A percentile compares a stretch with the other conserved stretches of the same genome.
These are phyloP conservation scores for Marchantia polymorpha DNA, from an alignment of 225 moss, liverwort and hornwort genomes.

Conservation along the genomic window DNA sequence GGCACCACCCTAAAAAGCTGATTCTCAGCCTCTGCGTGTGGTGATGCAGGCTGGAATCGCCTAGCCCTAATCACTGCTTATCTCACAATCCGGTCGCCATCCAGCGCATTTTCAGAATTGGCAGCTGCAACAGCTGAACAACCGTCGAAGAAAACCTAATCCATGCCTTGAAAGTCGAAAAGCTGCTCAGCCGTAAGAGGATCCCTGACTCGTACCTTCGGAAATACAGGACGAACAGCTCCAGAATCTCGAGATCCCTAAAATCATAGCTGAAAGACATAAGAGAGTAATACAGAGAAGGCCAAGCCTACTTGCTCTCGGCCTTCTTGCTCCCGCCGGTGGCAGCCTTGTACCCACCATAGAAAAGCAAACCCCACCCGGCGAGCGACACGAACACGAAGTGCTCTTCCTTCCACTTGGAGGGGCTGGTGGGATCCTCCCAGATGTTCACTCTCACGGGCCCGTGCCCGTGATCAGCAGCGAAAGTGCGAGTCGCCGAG, in stretches of 20 bases:
- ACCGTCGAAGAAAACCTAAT: slow-evolving; percentile 13
- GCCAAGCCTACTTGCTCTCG: slow-evolving; percentile 18
- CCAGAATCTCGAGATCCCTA: slow-evolving; percentile 4
- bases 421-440: slow-evolving; percentile 67
- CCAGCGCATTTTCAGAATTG: slow-evolving; percentile 13
- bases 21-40: slow-evolving; percentile 18
- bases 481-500: slow-evolving; percentile 19
- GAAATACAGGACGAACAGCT: not conserved
- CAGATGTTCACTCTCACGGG: slow-evolving; percentile 68
- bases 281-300: not conserved
- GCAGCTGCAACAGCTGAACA: slow-evolving; percentile 18
- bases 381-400: slow-evolving; percentile 80
- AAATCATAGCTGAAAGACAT: slow-evolving; percentile 24
- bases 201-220: slow-evolving; percentile 2
- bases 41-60: slow-evolving; percentile 10
- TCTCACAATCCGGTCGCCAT: slow-evolving; percentile 20
- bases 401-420: slow-evolving; percentile 97
- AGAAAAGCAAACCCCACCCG: slow-evolving; percentile 82
- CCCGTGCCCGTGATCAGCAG: slow-evolving; percentile 55
- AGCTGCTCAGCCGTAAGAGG: not conserved
- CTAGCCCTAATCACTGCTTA: slow-evolving; percentile 13
- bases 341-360: slow-evolving; percentile 76
- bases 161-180: not conserved
- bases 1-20: slow-evolving; percentile 11
- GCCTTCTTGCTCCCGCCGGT: slow-evolving; percentile 57